Evolutionary conservation across 805 yeast genomes (phyloP).

Genomic region (Isabelozyma heimii): DNA sequence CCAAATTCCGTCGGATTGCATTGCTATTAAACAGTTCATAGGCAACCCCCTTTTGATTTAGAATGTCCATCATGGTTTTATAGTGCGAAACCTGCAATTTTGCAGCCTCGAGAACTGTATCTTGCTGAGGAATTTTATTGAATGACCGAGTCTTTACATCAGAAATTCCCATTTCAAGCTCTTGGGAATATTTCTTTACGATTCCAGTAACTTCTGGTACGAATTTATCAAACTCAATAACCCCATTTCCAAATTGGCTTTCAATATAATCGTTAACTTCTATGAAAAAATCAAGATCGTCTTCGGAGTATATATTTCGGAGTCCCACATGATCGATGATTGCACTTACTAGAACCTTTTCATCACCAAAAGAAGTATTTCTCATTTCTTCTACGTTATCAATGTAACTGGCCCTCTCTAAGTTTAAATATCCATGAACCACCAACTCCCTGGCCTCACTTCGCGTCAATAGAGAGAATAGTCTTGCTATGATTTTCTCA

Average conservation of each 20-base stretch:
- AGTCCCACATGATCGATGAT: slow-evolving; percentile 51
- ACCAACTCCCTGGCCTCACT: slow-evolving; percentile 64
- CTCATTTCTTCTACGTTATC: not conserved
- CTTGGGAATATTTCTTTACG: slow-evolving; percentile 8
- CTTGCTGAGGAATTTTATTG: slow-evolving; percentile 46
- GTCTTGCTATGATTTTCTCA: slow-evolving; percentile 36
- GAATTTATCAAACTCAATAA: slow-evolving; percentile 23
- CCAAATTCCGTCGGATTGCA: slow-evolving; percentile 44
- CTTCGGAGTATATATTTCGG: slow-evolving; percentile 6
- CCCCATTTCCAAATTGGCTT: slow-evolving; percentile 7
- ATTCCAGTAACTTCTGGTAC: slow-evolving; percentile 13
- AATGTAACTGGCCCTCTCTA: slow-evolving; percentile 14
- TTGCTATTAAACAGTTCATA: slow-evolving; percentile 22
- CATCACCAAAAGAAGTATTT: slow-evolving; percentile 10
- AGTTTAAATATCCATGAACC: slow-evolving; percentile 51
- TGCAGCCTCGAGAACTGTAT: slow-evolving; percentile 47
- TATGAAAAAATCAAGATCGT: slow-evolving; percentile 18
- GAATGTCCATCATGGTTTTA: slow-evolving; percentile 42
- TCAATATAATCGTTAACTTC: slow-evolving; percentile 19
- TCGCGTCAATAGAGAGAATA: slow-evolving; percentile 37
- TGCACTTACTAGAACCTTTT: slow-evolving; percentile 55
- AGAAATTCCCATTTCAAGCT: slow-evolving; percentile 13
- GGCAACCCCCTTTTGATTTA: slow-evolving; percentile 14
- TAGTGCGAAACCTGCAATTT: slow-evolving; percentile 64
- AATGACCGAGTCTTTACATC: slow-evolving; percentile 64